Conservation (phyloP, 2,329 filamentous ascomycete genomes). For the Cytospora paraplurivora region DNA sequence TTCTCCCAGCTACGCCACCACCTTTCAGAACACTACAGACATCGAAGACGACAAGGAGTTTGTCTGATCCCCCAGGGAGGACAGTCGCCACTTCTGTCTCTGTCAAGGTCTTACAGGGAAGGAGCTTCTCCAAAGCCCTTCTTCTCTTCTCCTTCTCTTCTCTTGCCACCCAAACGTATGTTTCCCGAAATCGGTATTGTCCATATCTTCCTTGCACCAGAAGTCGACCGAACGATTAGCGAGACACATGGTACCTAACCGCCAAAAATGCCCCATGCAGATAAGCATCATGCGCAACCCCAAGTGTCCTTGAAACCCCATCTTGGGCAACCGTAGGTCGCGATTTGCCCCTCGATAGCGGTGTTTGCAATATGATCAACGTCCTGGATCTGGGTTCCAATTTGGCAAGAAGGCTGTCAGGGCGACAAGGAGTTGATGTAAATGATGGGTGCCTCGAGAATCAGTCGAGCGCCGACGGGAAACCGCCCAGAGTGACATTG, state of each 20-base stretch:
- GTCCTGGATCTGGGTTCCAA: too few species aligned
- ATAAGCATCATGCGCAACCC: not conserved
- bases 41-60: too few species aligned
- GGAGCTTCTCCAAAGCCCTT: not conserved
- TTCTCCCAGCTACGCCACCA: not conserved
- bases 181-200: not conserved
- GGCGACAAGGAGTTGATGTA: not conserved
- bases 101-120: not conserved
- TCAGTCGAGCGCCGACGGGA: not conserved
- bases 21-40: too few species aligned
- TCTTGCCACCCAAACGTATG: not conserved
- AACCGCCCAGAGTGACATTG: not conserved
- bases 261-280: not conserved
- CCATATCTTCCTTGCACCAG: not conserved
- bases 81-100: not conserved
- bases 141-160: not conserved
- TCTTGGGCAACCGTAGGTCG: not conserved
- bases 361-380: not conserved
- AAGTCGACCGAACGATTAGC: not conserved
- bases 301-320: not conserved
- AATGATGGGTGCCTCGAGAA: not conserved
- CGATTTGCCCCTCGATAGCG: not conserved
- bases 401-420: too few species aligned
- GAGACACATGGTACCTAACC: not conserved
- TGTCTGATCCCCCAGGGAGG: not conserved